Percentiles rank a stretch among this genome's conserved stretches.
phyloP scores from a whole-genome alignment of 108 stramenopile genomes.

The Cylindrotheca fusiformis region DNA sequence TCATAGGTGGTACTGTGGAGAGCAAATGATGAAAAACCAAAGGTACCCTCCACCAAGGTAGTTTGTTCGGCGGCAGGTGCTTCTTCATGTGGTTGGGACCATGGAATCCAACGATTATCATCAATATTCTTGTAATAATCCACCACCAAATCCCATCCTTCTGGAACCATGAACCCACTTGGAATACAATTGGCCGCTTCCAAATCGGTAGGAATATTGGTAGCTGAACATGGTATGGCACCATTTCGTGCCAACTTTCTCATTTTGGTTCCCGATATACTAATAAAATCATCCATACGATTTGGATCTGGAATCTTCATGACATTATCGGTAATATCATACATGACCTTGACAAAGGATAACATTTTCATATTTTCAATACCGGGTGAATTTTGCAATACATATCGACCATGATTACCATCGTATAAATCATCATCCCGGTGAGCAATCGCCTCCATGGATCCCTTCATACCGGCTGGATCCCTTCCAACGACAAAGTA shows the following conservation, averaged over 20 bases:
- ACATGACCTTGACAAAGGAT: constrained; percentile 98
- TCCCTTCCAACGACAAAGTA: constrained; percentile 98
- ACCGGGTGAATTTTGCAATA: constrained; percentile 93
- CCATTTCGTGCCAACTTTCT: constrained; percentile 90
- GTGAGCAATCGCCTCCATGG: constrained; percentile 80
- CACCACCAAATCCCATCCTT: constrained; percentile 96
- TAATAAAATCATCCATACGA: constrained; percentile 94
- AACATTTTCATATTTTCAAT: constrained; percentile 95
- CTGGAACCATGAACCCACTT: constrained; percentile 98
- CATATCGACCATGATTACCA: constrained; percentile 96
- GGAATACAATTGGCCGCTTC: constrained; percentile 96
- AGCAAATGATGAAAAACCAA: constrained; percentile 71
- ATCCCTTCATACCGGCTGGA: constrained; percentile 98
- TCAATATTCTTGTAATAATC: constrained; percentile 97
- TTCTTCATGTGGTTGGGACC: constrained; percentile 78
- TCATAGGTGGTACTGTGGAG: constrained; percentile 50
- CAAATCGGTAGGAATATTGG: constrained; percentile 93
- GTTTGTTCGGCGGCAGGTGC: constrained; percentile 49
- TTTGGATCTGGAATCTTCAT: constrained; percentile 92
- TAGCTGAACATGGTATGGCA: constrained; percentile 89
- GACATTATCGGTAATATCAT: constrained; percentile 93
- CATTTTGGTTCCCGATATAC: constrained; percentile 97
- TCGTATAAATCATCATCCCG: constrained; percentile 96
- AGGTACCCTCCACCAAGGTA: constrained; percentile 62
- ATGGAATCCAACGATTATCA: constrained; percentile 89